Evolutionary conservation across 1,284 basidiomycete genomes (phyloP).

Genomic region (Sanghuangporus weigelae): DNA sequence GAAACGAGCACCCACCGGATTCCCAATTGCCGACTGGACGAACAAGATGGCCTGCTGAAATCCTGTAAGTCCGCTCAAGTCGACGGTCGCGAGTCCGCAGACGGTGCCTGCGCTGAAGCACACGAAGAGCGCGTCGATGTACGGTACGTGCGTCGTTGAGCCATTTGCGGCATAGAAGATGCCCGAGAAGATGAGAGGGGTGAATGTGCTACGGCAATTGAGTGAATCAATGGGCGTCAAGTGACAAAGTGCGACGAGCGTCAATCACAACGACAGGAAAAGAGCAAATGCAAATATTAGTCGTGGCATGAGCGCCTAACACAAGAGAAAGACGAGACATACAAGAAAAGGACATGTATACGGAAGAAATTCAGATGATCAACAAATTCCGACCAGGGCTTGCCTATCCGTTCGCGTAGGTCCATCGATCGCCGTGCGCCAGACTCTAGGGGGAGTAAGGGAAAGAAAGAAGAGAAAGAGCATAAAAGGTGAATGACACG

Average conservation of each 20-base stretch:
- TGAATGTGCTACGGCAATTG: conserved; percentile 52
- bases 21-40: conserved; percentile 67
- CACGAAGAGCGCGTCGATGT: conserved; percentile 73
- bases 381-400: not conserved
- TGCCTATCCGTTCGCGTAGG: not conserved
- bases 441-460: not conserved
- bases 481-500: not conserved
- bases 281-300: not conserved
- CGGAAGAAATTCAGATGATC: conserved; percentile 65
- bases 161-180: conserved; percentile 77
- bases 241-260: not conserved
- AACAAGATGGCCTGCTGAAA: conserved; percentile 78
- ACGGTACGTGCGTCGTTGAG: conserved; percentile 46
- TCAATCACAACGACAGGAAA: not conserved
- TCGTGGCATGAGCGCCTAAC: no score
- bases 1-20: conserved; percentile 45
- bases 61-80: conserved; percentile 66
- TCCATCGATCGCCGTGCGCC: not conserved
- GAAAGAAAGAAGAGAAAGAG: not conserved
- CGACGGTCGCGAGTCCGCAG: conserved; percentile 70
- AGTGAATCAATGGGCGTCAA: not conserved
- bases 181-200: conserved; percentile 66
- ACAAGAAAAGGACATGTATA: conserved; percentile 53
- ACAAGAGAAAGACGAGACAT: conserved; percentile 22
- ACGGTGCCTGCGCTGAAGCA: conserved; percentile 77